Percentiles rank a stretch among this genome's conserved stretches.
phyloP scores from a whole-genome alignment of 495 filamentous ascomycete genomes.

The Aspergillus indologenus region DNA sequence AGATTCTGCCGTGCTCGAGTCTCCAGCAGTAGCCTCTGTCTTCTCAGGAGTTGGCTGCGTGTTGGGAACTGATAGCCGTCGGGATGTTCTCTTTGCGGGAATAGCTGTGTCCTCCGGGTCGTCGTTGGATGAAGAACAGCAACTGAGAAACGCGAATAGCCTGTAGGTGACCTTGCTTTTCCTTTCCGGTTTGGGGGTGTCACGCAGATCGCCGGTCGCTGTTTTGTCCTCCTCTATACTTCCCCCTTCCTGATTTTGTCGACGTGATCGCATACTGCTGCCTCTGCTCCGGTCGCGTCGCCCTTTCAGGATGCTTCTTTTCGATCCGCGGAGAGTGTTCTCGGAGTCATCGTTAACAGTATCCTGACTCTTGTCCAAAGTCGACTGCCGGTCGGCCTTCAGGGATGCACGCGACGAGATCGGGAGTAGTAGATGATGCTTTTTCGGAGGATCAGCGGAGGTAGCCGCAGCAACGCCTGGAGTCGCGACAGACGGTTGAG shows the following conservation, averaged over 20 bases:
- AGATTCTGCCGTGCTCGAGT: conserved; percentile 55
- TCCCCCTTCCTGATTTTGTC: conserved; percentile 40
- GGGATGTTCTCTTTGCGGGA: conserved; percentile 64
- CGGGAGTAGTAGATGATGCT: conserved; percentile 54
- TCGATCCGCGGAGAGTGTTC: conserved; percentile 60
- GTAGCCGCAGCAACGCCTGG: conserved; percentile 11
- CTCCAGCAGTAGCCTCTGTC: conserved; percentile 44
- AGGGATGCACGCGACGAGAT: conserved; percentile 69
- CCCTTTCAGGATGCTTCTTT: conserved; percentile 65
- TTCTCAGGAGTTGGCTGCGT: conserved; percentile 55
- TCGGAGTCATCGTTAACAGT: conserved; percentile 60
- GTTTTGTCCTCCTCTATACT: conserved; percentile 39
- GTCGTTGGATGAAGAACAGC: conserved; percentile 70
- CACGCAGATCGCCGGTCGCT: conserved; percentile 30
- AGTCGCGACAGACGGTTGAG: conserved; percentile 23
- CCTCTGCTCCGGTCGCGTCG: conserved; percentile 66
- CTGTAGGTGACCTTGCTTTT: conserved; percentile 47
- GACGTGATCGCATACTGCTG: conserved; percentile 56
- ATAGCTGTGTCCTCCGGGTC: conserved; percentile 57
- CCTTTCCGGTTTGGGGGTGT: conserved; percentile 56
- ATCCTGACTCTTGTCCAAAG: conserved; percentile 61
- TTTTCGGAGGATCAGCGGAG: conserved; percentile 42
- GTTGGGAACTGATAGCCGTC: conserved; percentile 50
- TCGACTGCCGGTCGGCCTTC: conserved; percentile 58
- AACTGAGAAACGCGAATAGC: conserved; percentile 72